Evolutionary conservation across 257 asterid genomes (phyloP).

Genomic region (Osmanthus fragrans): DNA sequence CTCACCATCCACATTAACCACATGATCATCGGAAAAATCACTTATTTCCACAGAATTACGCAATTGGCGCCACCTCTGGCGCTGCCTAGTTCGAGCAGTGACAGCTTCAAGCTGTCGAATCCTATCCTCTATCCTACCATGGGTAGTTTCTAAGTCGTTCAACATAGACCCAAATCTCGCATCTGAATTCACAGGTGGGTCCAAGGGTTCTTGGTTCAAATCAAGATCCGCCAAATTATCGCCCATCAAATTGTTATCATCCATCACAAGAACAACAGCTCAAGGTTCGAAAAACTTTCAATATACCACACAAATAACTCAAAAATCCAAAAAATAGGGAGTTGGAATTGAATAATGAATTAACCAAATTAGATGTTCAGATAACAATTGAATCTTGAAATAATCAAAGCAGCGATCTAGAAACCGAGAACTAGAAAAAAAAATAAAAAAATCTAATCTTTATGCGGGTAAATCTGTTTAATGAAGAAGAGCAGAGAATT

Average conservation of each 20-base stretch:
- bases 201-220: constrained; percentile 73
- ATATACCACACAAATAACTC: constrained; percentile 3
- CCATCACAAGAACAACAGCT: neutral
- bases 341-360: constrained; percentile 19
- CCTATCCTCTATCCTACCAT: constrained; percentile 70
- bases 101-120: constrained; percentile 83
- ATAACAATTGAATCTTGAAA: neutral
- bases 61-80: constrained; percentile 60
- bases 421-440: constrained; percentile 5
- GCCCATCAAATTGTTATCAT: constrained; percentile 35
- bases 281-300: constrained; percentile 26
- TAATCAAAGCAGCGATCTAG: neutral
- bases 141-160: constrained; percentile 57
- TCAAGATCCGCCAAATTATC: constrained; percentile 65
- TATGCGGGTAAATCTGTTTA: neutral
- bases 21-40: constrained; percentile 26
- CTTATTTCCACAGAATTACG: constrained; percentile 34
- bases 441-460: neutral
- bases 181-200: constrained; percentile 43
- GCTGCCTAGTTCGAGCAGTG: constrained; percentile 67
- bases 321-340: neutral
- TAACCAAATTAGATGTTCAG: constrained; percentile 23
- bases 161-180: constrained; percentile 48
- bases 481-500: neutral
- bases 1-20: constrained; percentile 24